phyloP scores from a whole-genome alignment of 306 rosid genomes.

The Rosa rugosa region DNA sequence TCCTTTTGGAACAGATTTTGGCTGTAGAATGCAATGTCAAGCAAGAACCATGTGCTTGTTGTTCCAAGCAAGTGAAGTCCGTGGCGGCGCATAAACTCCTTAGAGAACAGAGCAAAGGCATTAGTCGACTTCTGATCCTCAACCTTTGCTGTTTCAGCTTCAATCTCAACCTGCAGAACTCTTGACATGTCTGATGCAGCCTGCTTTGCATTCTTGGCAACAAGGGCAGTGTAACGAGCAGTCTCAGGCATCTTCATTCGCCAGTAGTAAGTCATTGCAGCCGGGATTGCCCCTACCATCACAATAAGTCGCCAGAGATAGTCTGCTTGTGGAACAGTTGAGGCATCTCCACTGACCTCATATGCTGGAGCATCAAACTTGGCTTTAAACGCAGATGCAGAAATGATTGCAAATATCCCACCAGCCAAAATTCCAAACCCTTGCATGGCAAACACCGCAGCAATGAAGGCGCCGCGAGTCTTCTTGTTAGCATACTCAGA shows the following conservation, averaged over 20 bases:
- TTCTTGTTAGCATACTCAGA: conserved; percentile 74
- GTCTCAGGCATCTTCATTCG: conserved; percentile 82
- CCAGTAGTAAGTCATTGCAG: conserved; percentile 62
- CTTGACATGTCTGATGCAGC: conserved; percentile 73
- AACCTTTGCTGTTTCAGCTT: conserved; percentile 29
- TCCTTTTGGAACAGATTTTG: conserved; percentile 77
- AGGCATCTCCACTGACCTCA: conserved; percentile 32
- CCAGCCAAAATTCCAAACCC: conserved; percentile 79
- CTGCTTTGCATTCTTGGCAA: conserved; percentile 54
- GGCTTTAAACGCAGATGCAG: conserved; percentile 40
- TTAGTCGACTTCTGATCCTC: conserved; percentile 10
- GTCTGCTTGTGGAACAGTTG: conserved; percentile 69
- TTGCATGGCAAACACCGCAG: conserved; percentile 86
- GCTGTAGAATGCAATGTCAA: conserved; percentile 73
- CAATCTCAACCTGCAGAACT: conserved; percentile 58
- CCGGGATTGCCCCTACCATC: conserved; percentile 74
- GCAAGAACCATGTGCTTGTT: conserved; percentile 68
- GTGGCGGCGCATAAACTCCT: conserved; percentile 51
- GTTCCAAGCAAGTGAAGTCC: conserved; percentile 74
- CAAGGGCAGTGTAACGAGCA: conserved; percentile 69
- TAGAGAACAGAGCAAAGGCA: conserved; percentile 52
- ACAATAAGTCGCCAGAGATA: conserved; percentile 62
- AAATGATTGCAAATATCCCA: conserved; percentile 55
- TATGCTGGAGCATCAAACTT: conserved; percentile 46
- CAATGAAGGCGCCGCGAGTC: conserved; percentile 73